Evolutionary conservation across 2,329 filamentous ascomycete genomes (phyloP).

Genomic region (Aspergillus tubingensis): DNA sequence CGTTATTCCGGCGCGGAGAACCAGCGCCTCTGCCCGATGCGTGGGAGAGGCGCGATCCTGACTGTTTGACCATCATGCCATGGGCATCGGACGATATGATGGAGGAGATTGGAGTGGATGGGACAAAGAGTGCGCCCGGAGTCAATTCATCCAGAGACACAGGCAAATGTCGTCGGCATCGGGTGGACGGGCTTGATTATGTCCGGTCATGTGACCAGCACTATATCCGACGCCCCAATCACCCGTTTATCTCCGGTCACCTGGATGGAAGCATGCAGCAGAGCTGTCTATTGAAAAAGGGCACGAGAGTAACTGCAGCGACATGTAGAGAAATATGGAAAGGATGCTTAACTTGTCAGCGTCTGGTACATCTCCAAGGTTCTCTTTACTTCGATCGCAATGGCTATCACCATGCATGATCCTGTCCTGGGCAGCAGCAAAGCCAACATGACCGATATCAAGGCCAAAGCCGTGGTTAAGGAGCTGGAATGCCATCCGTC

Average conservation of each 20-base stretch:
- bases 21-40: not conserved
- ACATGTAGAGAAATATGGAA: no score
- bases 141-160: no score
- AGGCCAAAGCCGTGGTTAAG: not conserved
- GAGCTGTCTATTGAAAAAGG: not conserved
- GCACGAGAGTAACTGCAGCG: not conserved
- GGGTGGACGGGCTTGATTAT: not conserved
- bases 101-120: not conserved
- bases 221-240: not conserved
- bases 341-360: not conserved
- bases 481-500: not conserved
- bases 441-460: constrained; percentile 1
- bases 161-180: not conserved
- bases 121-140: not conserved
- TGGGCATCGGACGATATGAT: not conserved
- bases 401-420: not conserved
- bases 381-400: not conserved
- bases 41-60: not conserved
- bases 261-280: not conserved
- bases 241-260: not conserved
- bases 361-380: not conserved
- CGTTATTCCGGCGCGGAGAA: not conserved
- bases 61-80: not conserved
- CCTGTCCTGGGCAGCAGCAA: not conserved
- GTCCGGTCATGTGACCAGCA: not conserved